Evolutionary conservation across 2,329 filamentous ascomycete genomes (phyloP).

Genomic region (Ophiosphaerella herpotricha): DNA sequence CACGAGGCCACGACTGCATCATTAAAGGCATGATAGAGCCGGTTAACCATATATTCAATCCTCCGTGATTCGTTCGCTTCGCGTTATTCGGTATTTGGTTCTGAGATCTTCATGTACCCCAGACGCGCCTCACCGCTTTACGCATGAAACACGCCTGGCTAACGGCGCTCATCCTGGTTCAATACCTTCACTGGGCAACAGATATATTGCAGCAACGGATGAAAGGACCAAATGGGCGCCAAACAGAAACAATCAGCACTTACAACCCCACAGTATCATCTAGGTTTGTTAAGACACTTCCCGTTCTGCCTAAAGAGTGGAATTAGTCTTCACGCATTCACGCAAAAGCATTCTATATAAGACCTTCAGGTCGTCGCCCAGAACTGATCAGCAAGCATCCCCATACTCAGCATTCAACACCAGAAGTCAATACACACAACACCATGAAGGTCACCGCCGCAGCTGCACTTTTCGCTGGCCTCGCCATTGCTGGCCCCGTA

Average conservation of each 20-base stretch:
- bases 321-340: neutral
- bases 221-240: slow-evolving; percentile 33
- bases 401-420: slow-evolving; percentile 12
- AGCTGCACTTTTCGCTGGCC: slow-evolving; percentile 33
- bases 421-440: slow-evolving; percentile 4
- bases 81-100: slow-evolving; percentile 14
- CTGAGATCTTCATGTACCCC: slow-evolving; percentile 36
- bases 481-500: slow-evolving; percentile 42
- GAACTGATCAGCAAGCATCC: slow-evolving; percentile 13
- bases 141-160: slow-evolving; percentile 25
- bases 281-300: slow-evolving; percentile 12
- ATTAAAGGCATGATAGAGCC: slow-evolving; percentile 11
- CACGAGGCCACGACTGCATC: slow-evolving; percentile 12
- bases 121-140: slow-evolving; percentile 29
- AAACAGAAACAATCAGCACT: slow-evolving; percentile 16
- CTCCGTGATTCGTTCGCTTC: slow-evolving; percentile 27
- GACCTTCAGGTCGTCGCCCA: slow-evolving; percentile 12
- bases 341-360: slow-evolving; percentile 21
- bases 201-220: slow-evolving; percentile 40
- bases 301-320: slow-evolving; percentile 42
- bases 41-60: slow-evolving; percentile 6
- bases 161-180: slow-evolving; percentile 28
- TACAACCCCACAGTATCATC: slow-evolving; percentile 32
- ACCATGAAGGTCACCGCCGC: slow-evolving; percentile 42
- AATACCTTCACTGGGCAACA: slow-evolving; percentile 28